Conservation (phyloP, 441 rosid species). For the Raphanus hybrid region DNA sequence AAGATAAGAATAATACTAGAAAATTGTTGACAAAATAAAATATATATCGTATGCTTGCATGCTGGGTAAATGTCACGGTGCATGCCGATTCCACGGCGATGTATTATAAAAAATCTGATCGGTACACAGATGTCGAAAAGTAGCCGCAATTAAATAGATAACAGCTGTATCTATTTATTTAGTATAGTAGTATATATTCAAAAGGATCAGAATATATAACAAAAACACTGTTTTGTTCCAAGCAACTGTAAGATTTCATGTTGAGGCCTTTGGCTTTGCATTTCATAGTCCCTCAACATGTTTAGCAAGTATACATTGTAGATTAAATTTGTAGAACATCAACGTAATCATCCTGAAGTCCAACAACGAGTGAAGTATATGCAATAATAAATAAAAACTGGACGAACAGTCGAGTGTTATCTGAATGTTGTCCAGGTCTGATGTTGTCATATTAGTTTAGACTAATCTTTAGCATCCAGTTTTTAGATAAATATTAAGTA, state of each 20-base stretch:
- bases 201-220: constrained; percentile 19
- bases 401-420: constrained; percentile 6
- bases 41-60: not conserved
- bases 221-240: not conserved
- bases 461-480: not conserved
- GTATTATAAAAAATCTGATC: constrained; percentile 5
- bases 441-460: not conserved
- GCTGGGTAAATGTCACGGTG: constrained; percentile 21
- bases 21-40: not conserved
- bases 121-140: constrained; percentile 26
- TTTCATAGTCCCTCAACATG: not conserved
- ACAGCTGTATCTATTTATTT: not conserved
- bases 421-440: not conserved
- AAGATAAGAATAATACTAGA: not conserved
- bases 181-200: not conserved
- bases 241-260: not conserved
- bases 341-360: not conserved
- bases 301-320: constrained; percentile 1
- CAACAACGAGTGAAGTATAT: too few species aligned
- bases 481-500: not conserved
- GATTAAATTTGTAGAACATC: not conserved
- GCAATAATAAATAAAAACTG: not conserved
- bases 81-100: constrained; percentile 36
- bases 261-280: not conserved
- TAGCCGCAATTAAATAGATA: constrained; percentile 5